phyloP scores from a whole-genome alignment of 78 protist species.

The Dictyostelium purpureum region DNA sequence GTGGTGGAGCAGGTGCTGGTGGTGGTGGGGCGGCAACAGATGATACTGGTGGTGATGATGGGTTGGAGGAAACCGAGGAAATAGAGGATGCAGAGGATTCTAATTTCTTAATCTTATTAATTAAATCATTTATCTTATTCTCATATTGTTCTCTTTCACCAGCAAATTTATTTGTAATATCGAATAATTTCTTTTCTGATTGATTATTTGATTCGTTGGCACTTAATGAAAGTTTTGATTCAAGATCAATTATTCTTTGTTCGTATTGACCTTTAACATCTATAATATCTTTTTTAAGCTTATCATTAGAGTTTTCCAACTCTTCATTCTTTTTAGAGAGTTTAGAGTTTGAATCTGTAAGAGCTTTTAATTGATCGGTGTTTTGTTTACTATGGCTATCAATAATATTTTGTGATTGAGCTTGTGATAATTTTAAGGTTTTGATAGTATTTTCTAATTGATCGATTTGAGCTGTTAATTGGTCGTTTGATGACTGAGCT shows the following conservation, averaged over 20 bases:
- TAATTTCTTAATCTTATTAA: background rate
- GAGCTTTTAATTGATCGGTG: conserved; percentile 4
- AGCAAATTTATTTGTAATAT: background rate
- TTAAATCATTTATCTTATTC: no score
- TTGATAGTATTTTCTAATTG: background rate
- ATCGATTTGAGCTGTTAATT: background rate
- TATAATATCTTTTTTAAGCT: background rate
- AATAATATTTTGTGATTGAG: conserved; percentile 12
- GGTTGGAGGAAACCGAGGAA: background rate
- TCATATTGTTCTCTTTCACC: conserved; percentile 1
- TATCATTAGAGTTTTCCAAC: background rate
- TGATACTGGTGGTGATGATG: background rate
- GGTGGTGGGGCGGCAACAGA: conserved; percentile 33
- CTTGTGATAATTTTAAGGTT: conserved; percentile 20
- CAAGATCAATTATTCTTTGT: background rate
- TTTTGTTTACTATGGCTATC: conserved; percentile 4
- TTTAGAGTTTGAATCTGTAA: background rate
- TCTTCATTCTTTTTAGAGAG: conserved; percentile 10
- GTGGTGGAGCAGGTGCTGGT: conserved; percentile 42
- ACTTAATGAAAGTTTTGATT: background rate
- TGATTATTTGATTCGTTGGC: background rate
- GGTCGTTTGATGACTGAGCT: background rate
- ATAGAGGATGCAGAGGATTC: background rate
- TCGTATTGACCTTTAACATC: conserved; percentile 6
- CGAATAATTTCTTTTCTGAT: background rate